Percentiles rank a stretch among this genome's conserved stretches.
Conservation (phyloP, 345 rosid species). For the Citrus glauca region DNA sequence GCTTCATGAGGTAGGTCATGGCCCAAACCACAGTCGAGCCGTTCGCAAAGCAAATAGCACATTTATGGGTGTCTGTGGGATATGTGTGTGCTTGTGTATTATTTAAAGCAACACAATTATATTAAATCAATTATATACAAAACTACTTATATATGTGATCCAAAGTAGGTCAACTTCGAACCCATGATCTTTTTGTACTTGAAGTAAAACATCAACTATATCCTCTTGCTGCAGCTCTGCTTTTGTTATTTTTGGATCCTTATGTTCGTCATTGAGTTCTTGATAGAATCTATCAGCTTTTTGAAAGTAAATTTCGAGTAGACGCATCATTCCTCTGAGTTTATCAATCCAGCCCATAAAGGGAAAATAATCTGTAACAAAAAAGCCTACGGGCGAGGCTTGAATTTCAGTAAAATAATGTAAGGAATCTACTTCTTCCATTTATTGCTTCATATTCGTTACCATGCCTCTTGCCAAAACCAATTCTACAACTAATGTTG, state of each 20-base stretch:
- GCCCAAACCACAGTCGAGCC: conserved; percentile 28
- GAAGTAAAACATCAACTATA: conserved; percentile 38
- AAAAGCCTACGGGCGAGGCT: conserved; percentile 22
- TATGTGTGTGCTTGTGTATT: no score
- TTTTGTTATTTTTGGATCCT: conserved; percentile 10
- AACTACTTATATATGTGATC: conserved; percentile 48
- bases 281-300: conserved; percentile 39
- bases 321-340: conserved; percentile 19
- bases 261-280: conserved; percentile 35
- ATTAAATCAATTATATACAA: no score
- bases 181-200: conserved; percentile 17
- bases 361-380: conserved; percentile 24
- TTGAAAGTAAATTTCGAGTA: conserved; percentile 22
- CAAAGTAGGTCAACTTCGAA: conserved; percentile 18
- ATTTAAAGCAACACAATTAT: no score
- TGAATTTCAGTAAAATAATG: conserved; percentile 16
- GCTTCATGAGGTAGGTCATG: conserved; percentile 35
- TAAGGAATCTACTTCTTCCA: conserved; percentile 11
- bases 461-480: conserved; percentile 25
- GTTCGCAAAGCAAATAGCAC: not conserved
- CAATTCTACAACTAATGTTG: conserved; percentile 18
- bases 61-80: no score
- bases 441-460: not conserved
- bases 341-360: conserved; percentile 24
- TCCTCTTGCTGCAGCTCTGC: conserved; percentile 16